A percentile compares a stretch with the other conserved stretches of the same genome.
phyloP scores from a whole-genome alignment of 495 filamentous ascomycete species.

The Xylaria intraflava region DNA sequence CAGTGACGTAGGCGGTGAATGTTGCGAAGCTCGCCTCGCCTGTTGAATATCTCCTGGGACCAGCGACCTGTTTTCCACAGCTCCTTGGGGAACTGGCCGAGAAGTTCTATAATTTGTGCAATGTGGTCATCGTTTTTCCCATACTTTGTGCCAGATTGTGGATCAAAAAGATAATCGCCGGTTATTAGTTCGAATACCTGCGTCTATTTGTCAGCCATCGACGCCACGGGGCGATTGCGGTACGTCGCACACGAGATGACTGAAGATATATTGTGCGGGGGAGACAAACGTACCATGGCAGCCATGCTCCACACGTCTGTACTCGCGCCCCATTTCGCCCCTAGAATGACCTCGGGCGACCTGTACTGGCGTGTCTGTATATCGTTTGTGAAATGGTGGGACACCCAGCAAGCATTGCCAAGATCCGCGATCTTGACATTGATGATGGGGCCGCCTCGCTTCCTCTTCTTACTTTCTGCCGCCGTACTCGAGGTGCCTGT shows the following conservation, averaged over 20 bases:
- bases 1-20: slow-evolving; percentile 96
- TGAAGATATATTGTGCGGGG: background rate
- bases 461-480: slow-evolving; percentile 48
- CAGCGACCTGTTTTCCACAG: slow-evolving; percentile 89
- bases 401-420: slow-evolving; percentile 97
- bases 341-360: slow-evolving; percentile 94
- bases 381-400: slow-evolving; percentile 98
- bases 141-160: slow-evolving; percentile 97
- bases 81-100: slow-evolving; percentile 87
- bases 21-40: slow-evolving; percentile 94
- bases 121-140: slow-evolving; percentile 99
- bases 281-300: slow-evolving; percentile 69
- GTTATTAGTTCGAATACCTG: slow-evolving; percentile 97
- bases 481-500: slow-evolving; percentile 33
- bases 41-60: slow-evolving; percentile 98
- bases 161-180: slow-evolving; percentile 97
- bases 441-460: slow-evolving; percentile 59
- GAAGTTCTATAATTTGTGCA: slow-evolving; percentile 95
- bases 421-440: slow-evolving; percentile 99
- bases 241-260: background rate
- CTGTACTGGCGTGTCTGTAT: slow-evolving; percentile 98
- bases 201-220: slow-evolving; percentile 10
- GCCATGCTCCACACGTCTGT: slow-evolving; percentile 99
- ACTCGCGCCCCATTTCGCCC: slow-evolving; percentile 96
- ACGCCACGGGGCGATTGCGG: background rate